Evolutionary conservation across 345 rosid species (phyloP).

Genomic region (Salix brachista): DNA sequence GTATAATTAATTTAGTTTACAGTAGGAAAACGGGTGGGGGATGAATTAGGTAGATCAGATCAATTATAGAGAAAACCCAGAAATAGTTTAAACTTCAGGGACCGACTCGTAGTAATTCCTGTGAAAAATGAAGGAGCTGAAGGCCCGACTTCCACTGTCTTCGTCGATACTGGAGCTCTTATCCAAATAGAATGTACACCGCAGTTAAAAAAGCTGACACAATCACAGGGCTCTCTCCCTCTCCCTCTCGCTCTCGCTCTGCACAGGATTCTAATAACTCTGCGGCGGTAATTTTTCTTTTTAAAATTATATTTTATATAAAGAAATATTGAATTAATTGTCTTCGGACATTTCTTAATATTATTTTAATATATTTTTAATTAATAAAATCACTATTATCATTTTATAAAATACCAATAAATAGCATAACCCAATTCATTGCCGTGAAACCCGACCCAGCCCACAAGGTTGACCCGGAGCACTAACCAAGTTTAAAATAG

Average conservation of each 20-base stretch:
- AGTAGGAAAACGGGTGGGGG: background rate
- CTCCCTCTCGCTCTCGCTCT: background rate
- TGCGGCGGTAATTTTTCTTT: no score
- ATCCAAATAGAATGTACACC: background rate
- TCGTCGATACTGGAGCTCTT: background rate
- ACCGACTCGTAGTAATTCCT: background rate
- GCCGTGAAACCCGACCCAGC: no score
- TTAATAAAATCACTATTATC: no score
- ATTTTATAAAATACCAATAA: no score
- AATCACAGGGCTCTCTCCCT: background rate
- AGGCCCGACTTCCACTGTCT: background rate
- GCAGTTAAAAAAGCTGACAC: background rate
- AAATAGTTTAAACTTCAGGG: background rate
- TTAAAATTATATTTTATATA: no score
- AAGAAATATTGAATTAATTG: no score
- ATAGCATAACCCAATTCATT: no score
- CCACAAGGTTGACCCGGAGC: no score
- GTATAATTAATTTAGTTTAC: background rate
- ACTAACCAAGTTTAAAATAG: no score
- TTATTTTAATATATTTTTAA: no score
- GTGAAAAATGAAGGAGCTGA: background rate
- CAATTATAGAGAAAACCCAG: background rate
- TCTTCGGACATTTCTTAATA: no score
- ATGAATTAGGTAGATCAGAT: background rate
- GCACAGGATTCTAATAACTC: no score